phyloP scores from a whole-genome alignment of 164 flowering plant species.

The Kalanchoe fedtschenkoi region DNA sequence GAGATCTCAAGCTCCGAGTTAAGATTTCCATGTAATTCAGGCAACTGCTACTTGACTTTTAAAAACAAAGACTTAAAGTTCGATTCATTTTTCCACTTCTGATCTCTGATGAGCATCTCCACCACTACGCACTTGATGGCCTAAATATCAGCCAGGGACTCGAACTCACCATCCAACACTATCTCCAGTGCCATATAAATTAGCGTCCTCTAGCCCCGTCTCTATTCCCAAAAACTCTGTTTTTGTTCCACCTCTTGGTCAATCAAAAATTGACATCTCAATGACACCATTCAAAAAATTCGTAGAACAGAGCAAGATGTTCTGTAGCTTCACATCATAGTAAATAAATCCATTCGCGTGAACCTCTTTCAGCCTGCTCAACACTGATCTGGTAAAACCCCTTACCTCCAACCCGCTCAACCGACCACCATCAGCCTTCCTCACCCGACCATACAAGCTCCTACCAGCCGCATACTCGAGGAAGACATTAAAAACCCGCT shows the following conservation, averaged over 20 bases:
- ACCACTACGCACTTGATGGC: conserved; percentile 10
- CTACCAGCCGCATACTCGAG: conserved; percentile 4
- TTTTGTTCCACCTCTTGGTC: conserved; percentile 3
- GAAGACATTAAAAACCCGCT: background rate
- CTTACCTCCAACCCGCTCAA: background rate
- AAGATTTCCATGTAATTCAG: conserved; percentile 5
- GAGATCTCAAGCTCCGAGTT: too few species aligned
- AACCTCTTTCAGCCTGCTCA: conserved; percentile 1
- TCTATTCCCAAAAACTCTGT: background rate
- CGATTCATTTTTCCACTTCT: conserved; percentile 1
- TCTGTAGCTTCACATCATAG: conserved; percentile 7
- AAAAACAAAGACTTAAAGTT: background rate
- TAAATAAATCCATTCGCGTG: conserved; percentile 6
- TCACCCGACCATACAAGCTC: conserved; percentile 1
- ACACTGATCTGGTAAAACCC: conserved; percentile 1
- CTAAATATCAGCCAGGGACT: conserved; percentile 9
- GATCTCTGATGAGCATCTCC: conserved; percentile 11
- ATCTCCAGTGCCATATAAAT: conserved; percentile 8
- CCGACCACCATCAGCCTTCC: background rate
- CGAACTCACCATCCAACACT: background rate
- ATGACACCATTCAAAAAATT: background rate
- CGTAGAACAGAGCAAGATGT: conserved; percentile 4
- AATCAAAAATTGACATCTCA: conserved; percentile 11
- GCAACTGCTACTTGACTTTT: background rate
- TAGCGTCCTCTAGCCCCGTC: conserved; percentile 1